These are phyloP conservation scores for Nannizziopsis arthrosporioides DNA, from an alignment of 2,329 filamentous ascomycete genomes.

Conservation along the genomic window DNA sequence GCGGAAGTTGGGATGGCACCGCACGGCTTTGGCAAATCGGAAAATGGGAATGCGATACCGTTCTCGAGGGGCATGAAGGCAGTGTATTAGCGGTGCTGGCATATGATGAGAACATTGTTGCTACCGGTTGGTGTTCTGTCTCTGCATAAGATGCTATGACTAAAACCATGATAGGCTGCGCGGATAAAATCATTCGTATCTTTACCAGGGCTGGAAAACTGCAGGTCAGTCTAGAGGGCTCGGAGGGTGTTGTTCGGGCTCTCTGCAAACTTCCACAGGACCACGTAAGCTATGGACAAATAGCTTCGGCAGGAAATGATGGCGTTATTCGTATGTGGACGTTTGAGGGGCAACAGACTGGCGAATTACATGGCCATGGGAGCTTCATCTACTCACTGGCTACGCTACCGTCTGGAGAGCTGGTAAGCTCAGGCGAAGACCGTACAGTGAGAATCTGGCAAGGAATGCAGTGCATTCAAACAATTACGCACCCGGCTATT, in stretches of 20 bases:
- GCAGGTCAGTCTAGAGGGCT: slow-evolving; percentile 53
- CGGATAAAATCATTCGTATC: slow-evolving; percentile 78
- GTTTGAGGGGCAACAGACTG: slow-evolving; percentile 61
- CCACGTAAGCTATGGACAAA: slow-evolving; percentile 74
- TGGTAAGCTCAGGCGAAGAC: slow-evolving; percentile 88
- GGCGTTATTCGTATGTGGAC: slow-evolving; percentile 81
- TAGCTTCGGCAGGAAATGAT: slow-evolving; percentile 90
- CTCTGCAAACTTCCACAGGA: slow-evolving; percentile 65
- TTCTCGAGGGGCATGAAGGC: slow-evolving; percentile 64
- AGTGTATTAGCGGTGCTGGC: slow-evolving; percentile 88
- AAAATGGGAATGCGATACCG: slow-evolving; percentile 66
- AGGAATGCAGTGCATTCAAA: slow-evolving; percentile 72
- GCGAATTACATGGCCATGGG: slow-evolving; percentile 74
- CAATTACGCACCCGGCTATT: slow-evolving; percentile 91
- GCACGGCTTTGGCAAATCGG: slow-evolving; percentile 77
- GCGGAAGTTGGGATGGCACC: slow-evolving; percentile 85
- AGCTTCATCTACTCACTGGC: slow-evolving; percentile 87
- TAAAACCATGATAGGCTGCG: slow-evolving; percentile 47
- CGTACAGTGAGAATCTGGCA: slow-evolving; percentile 87
- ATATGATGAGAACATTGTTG: slow-evolving; percentile 64
- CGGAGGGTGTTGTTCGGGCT: slow-evolving; percentile 76
- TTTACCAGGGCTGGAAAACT: slow-evolving; percentile 58
- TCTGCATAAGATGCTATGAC: background rate
- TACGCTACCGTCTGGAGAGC: slow-evolving; percentile 65
- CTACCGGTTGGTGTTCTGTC: slow-evolving; percentile 48